phyloP scores from a whole-genome alignment of 1,284 basidiomycete species.

The Boletus hoseneyae region DNA sequence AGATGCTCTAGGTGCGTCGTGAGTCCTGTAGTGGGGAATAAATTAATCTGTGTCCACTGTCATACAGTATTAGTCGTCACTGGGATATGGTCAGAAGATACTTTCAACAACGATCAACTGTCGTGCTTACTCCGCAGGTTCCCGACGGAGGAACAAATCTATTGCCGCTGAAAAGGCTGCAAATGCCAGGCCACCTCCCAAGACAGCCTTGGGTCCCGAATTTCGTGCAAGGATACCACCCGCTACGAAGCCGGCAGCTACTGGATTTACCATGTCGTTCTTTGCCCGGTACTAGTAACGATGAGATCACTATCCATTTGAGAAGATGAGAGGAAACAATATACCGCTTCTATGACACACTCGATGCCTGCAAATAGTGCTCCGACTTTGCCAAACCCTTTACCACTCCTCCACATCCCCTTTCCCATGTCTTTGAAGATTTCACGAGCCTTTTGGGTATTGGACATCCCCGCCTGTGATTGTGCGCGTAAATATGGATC shows the following conservation, averaged over 20 bases:
- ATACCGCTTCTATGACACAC: slow-evolving; percentile 92
- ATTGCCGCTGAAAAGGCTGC: slow-evolving; percentile 89
- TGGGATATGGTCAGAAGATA: slow-evolving; percentile 8
- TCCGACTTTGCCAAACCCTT: slow-evolving; percentile 94
- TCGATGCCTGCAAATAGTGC: slow-evolving; percentile 92
- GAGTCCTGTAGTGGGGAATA: slow-evolving; percentile 9
- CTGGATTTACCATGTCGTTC: slow-evolving; percentile 87
- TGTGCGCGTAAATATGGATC: slow-evolving; percentile 82
- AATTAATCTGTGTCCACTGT: slow-evolving; percentile 11
- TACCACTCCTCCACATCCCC: slow-evolving; percentile 88
- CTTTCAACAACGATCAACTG: neutral
- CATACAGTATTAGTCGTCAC: slow-evolving; percentile 22
- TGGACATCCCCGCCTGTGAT: slow-evolving; percentile 55
- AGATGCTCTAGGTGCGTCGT: slow-evolving; percentile 15
- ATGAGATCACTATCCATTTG: slow-evolving; percentile 4
- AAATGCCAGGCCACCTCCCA: slow-evolving; percentile 85
- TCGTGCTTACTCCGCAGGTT: slow-evolving; percentile 72
- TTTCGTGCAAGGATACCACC: slow-evolving; percentile 84
- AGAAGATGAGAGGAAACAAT: slow-evolving; percentile 35
- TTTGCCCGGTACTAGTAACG: slow-evolving; percentile 83
- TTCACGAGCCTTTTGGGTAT: slow-evolving; percentile 76
- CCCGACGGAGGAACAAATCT: slow-evolving; percentile 81
- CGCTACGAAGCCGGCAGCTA: slow-evolving; percentile 68
- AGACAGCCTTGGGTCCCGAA: slow-evolving; percentile 77
- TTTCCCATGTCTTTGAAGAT: slow-evolving; percentile 95